Conservation (phyloP, 1,139 yeast species). For the Protomyces inundatus region DNA sequence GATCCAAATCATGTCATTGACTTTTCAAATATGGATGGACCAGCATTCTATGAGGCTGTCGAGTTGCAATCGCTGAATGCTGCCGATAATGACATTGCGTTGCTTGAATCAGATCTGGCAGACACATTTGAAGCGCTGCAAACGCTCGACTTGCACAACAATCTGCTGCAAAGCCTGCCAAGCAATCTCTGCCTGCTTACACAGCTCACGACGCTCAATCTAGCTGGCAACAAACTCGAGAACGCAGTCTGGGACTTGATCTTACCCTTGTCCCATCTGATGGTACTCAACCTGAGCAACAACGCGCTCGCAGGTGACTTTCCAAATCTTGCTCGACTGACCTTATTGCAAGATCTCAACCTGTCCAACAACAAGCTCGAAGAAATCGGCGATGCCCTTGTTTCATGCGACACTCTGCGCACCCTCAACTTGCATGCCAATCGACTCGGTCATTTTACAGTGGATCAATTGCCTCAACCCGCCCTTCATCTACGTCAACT, state of each 20-base stretch:
- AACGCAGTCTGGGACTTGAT: background rate
- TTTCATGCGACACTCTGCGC: background rate
- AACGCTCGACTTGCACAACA: conserved; percentile 18
- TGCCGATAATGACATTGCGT: conserved; percentile 15
- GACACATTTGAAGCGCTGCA: conserved; percentile 4
- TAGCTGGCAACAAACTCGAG: conserved; percentile 7
- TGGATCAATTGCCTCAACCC: conserved; percentile 3
- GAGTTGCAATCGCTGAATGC: conserved; percentile 11
- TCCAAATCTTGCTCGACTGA: background rate
- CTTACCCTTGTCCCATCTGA: background rate
- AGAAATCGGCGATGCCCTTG: background rate
- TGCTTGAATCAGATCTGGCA: background rate
- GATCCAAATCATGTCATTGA: conserved; percentile 23
- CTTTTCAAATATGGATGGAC: conserved; percentile 1
- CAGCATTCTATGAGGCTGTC: conserved; percentile 15
- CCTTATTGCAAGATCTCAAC: background rate
- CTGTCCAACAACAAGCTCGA: conserved; percentile 3
- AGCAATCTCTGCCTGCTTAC: background rate
- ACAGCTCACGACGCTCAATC: background rate
- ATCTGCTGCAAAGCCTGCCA: conserved; percentile 1
- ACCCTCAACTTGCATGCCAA: conserved; percentile 9
- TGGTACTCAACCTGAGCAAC: conserved; percentile 11
- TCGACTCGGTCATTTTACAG: background rate
- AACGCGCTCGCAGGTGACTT: conserved; percentile 6
- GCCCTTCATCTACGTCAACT: background rate